A percentile compares a stretch with the other conserved stretches of the same genome.
These are phyloP conservation scores for Ustilago curta DNA, from an alignment of 1,284 basidiomycete genomes.

Conservation along the genomic window DNA sequence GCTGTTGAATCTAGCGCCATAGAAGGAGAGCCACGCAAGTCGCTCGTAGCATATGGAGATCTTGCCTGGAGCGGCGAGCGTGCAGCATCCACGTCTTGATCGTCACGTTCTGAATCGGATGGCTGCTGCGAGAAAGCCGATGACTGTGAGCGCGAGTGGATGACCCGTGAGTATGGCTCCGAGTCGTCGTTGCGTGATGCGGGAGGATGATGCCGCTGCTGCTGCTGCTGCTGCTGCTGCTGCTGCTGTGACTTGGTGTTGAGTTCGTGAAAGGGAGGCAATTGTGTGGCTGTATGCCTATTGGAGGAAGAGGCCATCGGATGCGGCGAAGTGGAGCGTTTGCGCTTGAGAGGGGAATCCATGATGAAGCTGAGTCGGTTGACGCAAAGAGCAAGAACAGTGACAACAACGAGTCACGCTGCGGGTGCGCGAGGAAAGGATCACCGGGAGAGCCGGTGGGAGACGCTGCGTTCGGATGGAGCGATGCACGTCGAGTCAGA, in stretches of 20 bases:
- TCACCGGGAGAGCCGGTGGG: constrained; percentile 3
- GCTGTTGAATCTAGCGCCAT: constrained; percentile 4
- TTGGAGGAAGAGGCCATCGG: not conserved
- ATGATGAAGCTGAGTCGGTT: constrained; percentile 10
- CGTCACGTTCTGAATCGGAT: constrained; percentile 27
- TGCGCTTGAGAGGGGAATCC: constrained; percentile 26
- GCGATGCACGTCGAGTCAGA: constrained; percentile 23
- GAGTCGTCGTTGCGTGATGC: constrained; percentile 12
- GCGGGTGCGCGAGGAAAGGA: not conserved
- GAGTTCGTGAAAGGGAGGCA: constrained; percentile 27
- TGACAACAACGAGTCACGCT: constrained; percentile 19
- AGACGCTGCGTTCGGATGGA: constrained; percentile 9
- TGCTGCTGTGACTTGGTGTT: constrained; percentile 4
- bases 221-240: constrained; percentile 15
- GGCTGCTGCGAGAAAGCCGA: constrained; percentile 26
- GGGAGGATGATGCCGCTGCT: constrained; percentile 8
- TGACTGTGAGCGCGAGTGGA: constrained; percentile 33
- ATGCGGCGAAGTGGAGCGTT: constrained; percentile 26
- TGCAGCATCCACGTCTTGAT: constrained; percentile 21
- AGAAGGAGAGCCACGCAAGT: constrained; percentile 38
- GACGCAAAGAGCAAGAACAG: not conserved
- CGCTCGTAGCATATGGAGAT: constrained; percentile 39
- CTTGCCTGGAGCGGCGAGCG: constrained; percentile 37
- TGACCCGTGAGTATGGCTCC: constrained; percentile 16
- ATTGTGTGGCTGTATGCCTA: constrained; percentile 8